phyloP scores from a whole-genome alignment of 176 grass and related monocot genomes.

The Carex pumila region DNA sequence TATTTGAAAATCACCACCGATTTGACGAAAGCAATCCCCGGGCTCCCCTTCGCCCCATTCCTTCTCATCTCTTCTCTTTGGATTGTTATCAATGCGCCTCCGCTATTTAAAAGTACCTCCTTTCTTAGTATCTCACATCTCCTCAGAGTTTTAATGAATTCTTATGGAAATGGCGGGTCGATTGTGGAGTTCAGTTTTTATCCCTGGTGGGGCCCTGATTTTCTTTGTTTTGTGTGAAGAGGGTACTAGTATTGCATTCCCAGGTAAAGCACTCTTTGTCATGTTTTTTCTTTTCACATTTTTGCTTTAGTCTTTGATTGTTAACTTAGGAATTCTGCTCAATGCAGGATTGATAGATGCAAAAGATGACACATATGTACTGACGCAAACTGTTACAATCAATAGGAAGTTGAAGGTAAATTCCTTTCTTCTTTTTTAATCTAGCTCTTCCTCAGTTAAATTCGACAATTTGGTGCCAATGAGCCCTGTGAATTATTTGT shows the following conservation, averaged over 20 bases:
- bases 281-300: neutral
- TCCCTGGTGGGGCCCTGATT: neutral
- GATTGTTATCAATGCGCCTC: neutral
- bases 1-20: neutral
- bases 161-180: neutral
- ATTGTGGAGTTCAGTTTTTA: neutral
- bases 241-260: neutral
- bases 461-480: neutral
- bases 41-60: neutral
- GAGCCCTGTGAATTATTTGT: neutral
- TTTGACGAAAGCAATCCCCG: neutral
- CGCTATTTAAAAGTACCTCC: neutral
- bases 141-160: neutral
- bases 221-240: neutral
- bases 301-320: neutral
- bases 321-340: neutral
- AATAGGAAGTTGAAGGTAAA: neutral
- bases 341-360: neutral
- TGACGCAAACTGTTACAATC: neutral
- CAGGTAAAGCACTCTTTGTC: neutral
- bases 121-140: neutral
- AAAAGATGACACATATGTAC: neutral
- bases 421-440: neutral
- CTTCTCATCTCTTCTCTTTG: conserved; percentile 3
- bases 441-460: neutral